Conservation (phyloP, 345 rosid species). For the Angophora floribunda region DNA sequence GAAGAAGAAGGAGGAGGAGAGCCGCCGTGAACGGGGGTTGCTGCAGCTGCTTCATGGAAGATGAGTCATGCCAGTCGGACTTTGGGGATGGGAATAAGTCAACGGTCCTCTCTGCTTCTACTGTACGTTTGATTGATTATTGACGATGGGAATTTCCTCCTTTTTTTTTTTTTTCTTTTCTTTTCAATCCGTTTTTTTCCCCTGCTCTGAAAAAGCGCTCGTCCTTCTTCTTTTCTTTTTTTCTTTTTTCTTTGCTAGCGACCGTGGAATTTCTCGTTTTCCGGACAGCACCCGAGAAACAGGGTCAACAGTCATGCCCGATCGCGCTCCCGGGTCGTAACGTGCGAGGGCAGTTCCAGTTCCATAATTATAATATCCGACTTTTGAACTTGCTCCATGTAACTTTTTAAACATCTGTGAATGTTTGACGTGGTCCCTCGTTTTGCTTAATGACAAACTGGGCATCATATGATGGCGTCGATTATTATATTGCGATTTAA, state of each 20-base stretch:
- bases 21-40: not conserved
- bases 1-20: not conserved
- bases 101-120: not conserved
- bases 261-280: not conserved
- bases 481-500: not conserved
- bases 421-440: not conserved
- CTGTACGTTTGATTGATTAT: not conserved
- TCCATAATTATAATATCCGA: not conserved
- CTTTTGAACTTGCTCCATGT: not conserved
- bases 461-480: not conserved
- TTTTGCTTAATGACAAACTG: not conserved
- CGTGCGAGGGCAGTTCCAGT: not conserved
- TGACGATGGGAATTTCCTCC: not conserved
- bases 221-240: too few relatives aligned
- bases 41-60: not conserved
- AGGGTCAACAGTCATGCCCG: not conserved
- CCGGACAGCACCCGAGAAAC: not conserved
- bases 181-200: too few relatives aligned
- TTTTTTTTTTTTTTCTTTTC: fast-evolving
- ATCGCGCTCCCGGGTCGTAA: not conserved
- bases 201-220: not conserved
- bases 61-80: not conserved
- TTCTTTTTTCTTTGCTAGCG: not conserved
- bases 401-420: fast-evolving
- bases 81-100: not conserved